Evolutionary conservation across 2,329 filamentous ascomycete genomes (phyloP), one percentile per base, ranked within the genome.

Genomic region (Diaporthe citriasiana): DNA sequence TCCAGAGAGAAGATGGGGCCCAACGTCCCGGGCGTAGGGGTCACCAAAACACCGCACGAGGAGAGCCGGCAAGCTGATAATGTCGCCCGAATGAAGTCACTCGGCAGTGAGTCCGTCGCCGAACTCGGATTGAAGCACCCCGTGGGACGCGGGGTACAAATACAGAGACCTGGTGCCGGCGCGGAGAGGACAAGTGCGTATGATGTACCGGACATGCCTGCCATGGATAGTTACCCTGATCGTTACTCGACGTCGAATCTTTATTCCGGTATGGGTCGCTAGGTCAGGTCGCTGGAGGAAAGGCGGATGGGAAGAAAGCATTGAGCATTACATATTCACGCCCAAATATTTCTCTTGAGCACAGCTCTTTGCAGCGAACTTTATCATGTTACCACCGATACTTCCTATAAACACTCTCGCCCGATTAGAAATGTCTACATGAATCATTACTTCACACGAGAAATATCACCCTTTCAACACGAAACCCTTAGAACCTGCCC

Each of bases 31-130:
- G n/a, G 47, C 47, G 63, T 25, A 12, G 47, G n/a, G 47, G 5
- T 40, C n/a, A 27, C 25, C 25, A 19, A 22, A 45, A 53, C 63
- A 22, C 63, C 63, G n/a, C 53, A 68, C 50, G n/a, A 53, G 1
- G 47, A 68, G 33, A 53, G 47, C 63, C 63, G 33, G 47, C 47
- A 40, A 40, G 47, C 63, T 68, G n/a, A 53, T 53, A 15, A 27
- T 53, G 47, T 40, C 15, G 47, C 63, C 4, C 63, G 33, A 15
- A 40, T 68, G 45, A 47, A 68, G 63, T 68, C 63, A 27, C 47
- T 68, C 22, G 63, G 63, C 63, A 68, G 47, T 68, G 63, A 68
- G 47, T 68, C 47, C 4, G 63, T 53, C 5, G 63, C 63, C n/a
- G 47, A 53, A n/a, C 63, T 68, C 33, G 63, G 63, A 17, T 35